Conservation (phyloP, 768 basidiomycete genomes). For the Mrakia frigida region DNA sequence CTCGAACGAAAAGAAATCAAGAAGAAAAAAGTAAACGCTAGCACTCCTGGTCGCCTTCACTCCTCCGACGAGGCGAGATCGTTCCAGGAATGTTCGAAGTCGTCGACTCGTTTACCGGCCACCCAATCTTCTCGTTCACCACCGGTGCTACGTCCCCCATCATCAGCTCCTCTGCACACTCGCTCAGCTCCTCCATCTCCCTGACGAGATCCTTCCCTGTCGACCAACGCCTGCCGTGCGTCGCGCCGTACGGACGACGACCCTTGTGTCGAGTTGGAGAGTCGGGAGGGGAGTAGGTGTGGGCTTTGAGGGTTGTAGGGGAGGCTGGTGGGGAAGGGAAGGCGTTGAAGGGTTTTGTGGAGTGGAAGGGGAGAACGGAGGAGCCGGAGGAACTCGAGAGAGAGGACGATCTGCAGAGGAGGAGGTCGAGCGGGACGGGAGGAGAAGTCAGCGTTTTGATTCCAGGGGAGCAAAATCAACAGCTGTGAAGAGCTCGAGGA, state of each 20-base stretch:
- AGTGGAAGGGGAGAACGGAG: slow-evolving; percentile 33
- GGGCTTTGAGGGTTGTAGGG: slow-evolving; percentile 33
- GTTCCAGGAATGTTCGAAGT: no score
- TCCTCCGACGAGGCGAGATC: no score
- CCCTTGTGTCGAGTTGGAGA: not conserved
- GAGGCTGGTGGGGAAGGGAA: slow-evolving; percentile 28
- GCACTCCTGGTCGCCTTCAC: no score
- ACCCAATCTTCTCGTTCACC: not conserved
- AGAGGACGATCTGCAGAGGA: not conserved
- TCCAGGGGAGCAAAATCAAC: no score
- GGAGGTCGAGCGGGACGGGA: not conserved
- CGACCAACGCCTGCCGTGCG: slow-evolving; percentile 6
- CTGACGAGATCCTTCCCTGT: slow-evolving; percentile 7
- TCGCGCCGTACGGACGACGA: slow-evolving; percentile 2
- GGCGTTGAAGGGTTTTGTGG: slow-evolving; percentile 32
- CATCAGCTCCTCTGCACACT: not conserved
- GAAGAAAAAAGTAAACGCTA: no score
- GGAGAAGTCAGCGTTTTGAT: not conserved
- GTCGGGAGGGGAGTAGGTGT: slow-evolving; percentile 37
- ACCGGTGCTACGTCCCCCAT: no score
- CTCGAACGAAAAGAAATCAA: no score
- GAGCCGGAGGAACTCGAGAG: slow-evolving; percentile 29
- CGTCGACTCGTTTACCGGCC: not conserved
- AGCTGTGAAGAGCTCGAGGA: not conserved
- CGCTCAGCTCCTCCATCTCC: slow-evolving; percentile 12